Percentiles rank a stretch among this genome's conserved stretches.
Conservation (phyloP, 1,284 basidiomycete genomes). For the Porphyrellus sp. region DNA sequence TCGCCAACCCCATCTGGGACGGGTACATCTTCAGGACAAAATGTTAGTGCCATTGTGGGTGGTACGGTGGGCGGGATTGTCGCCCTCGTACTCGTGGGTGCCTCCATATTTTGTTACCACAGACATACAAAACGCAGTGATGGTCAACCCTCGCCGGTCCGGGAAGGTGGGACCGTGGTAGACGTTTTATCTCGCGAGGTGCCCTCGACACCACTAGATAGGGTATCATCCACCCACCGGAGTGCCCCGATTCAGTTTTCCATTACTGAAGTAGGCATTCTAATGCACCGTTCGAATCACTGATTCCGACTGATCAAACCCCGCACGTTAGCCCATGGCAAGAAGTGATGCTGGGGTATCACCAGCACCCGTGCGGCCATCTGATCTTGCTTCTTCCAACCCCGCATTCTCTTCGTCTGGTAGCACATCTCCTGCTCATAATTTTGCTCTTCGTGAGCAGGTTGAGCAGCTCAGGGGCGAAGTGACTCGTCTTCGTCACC, state of each 20-base stretch:
- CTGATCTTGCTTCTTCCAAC: background rate
- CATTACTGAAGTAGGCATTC: background rate
- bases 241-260: background rate
- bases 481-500: constrained; percentile 8
- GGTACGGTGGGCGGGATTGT: constrained; percentile 7
- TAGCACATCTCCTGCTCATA: background rate
- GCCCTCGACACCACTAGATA: too few species aligned
- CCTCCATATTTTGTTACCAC: constrained; percentile 4
- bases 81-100: background rate
- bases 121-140: background rate
- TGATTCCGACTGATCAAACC: background rate
- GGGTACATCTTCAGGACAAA: background rate
- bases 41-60: constrained; percentile 7
- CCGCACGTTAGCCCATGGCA: background rate
- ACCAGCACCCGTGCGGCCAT: background rate
- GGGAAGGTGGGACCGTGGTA: background rate
- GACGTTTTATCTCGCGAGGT: background rate
- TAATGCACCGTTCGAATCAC: background rate
- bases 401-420: background rate
- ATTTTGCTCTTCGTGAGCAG: background rate
- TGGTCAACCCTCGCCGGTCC: background rate
- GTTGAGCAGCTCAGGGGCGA: constrained; percentile 15
- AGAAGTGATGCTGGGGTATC: background rate
- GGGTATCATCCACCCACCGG: background rate
- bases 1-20: background rate